phyloP scores from a whole-genome alignment of 352 stramenopile genomes.

The Pythium biforme region DNA sequence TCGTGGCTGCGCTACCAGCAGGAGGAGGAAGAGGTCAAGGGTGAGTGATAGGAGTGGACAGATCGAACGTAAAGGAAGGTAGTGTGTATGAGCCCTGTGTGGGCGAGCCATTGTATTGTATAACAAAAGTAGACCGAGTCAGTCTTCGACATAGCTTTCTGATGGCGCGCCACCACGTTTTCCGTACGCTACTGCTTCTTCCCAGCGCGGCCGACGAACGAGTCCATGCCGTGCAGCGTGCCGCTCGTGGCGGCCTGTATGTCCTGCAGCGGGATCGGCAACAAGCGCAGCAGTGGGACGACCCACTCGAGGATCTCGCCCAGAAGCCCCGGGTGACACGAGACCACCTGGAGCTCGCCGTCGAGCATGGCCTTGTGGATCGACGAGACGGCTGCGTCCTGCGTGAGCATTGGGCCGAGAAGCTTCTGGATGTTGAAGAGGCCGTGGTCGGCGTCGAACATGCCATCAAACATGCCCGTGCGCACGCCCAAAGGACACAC shows the following conservation, averaged over 20 bases:
- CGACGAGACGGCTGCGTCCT: conserved; percentile 33
- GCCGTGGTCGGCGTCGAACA: conserved; percentile 30
- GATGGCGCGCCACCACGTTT: neutral
- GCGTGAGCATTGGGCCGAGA: conserved; percentile 23
- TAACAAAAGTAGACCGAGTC: neutral
- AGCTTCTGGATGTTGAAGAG: conserved; percentile 15
- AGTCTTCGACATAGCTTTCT: neutral
- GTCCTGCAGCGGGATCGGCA: conserved; percentile 61
- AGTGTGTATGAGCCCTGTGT: neutral
- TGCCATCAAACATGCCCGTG: conserved; percentile 76
- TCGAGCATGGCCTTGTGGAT: conserved; percentile 54
- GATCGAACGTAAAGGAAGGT: neutral
- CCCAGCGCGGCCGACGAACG: conserved; percentile 46
- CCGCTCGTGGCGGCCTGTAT: conserved; percentile 36
- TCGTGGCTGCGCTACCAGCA: conserved; percentile 37
- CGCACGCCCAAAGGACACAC: conserved; percentile 63
- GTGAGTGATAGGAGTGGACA: neutral
- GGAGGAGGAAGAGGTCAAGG: conserved; percentile 12
- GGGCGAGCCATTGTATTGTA: too few relatives aligned
- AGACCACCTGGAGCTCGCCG: conserved; percentile 58
- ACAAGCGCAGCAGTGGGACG: conserved; percentile 32
- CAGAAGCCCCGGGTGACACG: conserved; percentile 49
- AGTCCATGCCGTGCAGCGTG: conserved; percentile 61
- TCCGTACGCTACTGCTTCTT: neutral
- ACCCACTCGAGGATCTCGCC: conserved; percentile 43